Evolutionary conservation across 1,139 yeast species (phyloP), one percentile per base, ranked within the genome.

Genomic region (Saccharomycopsis hybrid): DNA sequence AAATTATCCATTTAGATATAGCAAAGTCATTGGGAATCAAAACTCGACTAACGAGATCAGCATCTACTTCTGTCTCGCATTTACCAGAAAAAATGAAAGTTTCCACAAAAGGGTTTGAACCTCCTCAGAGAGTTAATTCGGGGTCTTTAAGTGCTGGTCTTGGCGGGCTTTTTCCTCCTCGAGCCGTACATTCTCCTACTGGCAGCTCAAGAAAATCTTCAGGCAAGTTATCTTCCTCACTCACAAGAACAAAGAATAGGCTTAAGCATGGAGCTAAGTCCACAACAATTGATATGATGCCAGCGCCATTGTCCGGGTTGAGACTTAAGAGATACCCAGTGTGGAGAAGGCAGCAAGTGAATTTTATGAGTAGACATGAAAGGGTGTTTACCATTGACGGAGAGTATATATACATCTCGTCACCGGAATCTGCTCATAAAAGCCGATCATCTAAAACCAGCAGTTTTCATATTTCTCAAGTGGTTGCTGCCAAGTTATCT

Each of bases 361-460:
- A 95, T 0, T 83, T 92, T 59, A 78, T 85, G 55, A 80, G 82
- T 52, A 77, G 89, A 49, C 87, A 88, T 55, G 96, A 90, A 57
- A 79, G 94, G 58, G 78, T 89, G 1, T 70, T 92, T 46, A 90
- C 95, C 1, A 78, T 92, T 42, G 97, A 92, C 65, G 97, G 97
- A 24, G 96, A 89, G 60, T 90, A 89, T 61, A 80, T 92, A 13
- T 94, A 90, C 62, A 76, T 92, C 48, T 80, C 90, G 59, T 97
- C 97, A 1, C 80, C 90, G 1, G 85, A 82, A 62, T 54, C 68
- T 47, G 64, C 62, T 51, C 65, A 65, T 46, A 63, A 65, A 44
- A 71, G 70, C 51, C 71, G 72, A 54, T 67, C 71, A 48, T 62
- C 69, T 37, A 90, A 90, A 62, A 90, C 96, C 0, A 81, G 90